Percentiles rank a stretch among this genome's conserved stretches.
Evolutionary conservation across 169 alveolate genomes (phyloP).

Genomic region (Cryptosporidium canis): DNA sequence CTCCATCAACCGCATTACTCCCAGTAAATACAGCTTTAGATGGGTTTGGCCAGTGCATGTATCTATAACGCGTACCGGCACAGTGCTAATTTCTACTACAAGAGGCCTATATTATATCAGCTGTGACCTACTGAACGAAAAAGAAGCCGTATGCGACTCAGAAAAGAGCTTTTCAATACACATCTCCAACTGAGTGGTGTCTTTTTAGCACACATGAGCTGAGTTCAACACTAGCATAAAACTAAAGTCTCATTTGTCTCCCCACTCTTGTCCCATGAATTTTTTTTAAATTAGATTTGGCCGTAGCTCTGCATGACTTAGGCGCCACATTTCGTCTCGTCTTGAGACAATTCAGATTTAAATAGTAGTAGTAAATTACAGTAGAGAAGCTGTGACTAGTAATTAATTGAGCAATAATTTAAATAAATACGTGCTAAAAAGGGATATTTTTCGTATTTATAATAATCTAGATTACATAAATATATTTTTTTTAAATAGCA

Average conservation of each 20-base stretch:
- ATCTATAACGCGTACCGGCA: slow-evolving; percentile 1
- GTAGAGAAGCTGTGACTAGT: not conserved
- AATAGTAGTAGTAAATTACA: not conserved
- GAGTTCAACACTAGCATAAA: too few relatives aligned
- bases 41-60: slow-evolving; percentile 71
- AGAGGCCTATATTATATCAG: not conserved
- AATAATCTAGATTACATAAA: not conserved
- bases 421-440: not conserved
- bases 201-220: not conserved
- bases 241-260: not conserved
- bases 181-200: not conserved
- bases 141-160: not conserved
- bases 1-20: not conserved
- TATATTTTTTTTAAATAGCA: too few relatives aligned
- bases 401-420: not conserved
- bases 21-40: slow-evolving; percentile 12
- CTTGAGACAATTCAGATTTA: slow-evolving; percentile 32
- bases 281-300: not conserved
- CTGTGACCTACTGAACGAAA: slow-evolving; percentile 12
- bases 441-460: not conserved
- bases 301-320: not conserved
- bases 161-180: not conserved
- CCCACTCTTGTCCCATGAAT: not conserved
- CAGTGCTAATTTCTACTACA: not conserved
- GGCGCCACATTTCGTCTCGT: slow-evolving; percentile 68